These are phyloP conservation scores for Neofusicoccum umdonicola DNA, from an alignment of 2,329 filamentous ascomycete genomes.

Conservation along the genomic window DNA sequence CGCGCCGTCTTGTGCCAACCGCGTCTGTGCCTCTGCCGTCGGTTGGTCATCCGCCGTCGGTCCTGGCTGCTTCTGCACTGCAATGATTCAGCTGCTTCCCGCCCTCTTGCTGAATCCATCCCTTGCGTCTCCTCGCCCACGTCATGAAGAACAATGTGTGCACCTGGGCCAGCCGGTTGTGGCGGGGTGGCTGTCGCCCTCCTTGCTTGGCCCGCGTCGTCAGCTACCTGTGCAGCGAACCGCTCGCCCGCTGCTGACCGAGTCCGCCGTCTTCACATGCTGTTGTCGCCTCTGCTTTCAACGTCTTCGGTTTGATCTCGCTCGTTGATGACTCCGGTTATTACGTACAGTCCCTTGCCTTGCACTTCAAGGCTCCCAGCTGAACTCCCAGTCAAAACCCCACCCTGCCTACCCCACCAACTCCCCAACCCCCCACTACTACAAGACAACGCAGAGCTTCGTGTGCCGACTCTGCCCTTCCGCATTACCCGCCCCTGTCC, in stretches of 20 bases:
- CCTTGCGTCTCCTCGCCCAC: neutral
- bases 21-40: neutral
- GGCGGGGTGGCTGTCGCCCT: slow-evolving; percentile 1
- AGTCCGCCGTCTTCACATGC: slow-evolving; percentile 1
- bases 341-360: slow-evolving; percentile 14
- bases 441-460: neutral
- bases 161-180: neutral
- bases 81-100: neutral
- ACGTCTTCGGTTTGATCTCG: neutral
- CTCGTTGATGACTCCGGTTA: slow-evolving; percentile 6
- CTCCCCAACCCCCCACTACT: neutral
- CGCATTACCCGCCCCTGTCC: neutral
- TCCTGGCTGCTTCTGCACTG: neutral
- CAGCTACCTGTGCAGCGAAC: neutral
- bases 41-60: neutral
- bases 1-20: neutral
- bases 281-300: neutral
- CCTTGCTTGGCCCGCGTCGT: neutral
- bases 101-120: neutral
- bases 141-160: neutral
- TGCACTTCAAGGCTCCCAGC: slow-evolving; percentile 5
- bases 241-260: neutral
- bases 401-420: neutral
- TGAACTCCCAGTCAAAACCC: neutral
- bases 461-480: neutral